phyloP scores from a whole-genome alignment of 306 rosid genomes.

The Cercis canadensis region DNA sequence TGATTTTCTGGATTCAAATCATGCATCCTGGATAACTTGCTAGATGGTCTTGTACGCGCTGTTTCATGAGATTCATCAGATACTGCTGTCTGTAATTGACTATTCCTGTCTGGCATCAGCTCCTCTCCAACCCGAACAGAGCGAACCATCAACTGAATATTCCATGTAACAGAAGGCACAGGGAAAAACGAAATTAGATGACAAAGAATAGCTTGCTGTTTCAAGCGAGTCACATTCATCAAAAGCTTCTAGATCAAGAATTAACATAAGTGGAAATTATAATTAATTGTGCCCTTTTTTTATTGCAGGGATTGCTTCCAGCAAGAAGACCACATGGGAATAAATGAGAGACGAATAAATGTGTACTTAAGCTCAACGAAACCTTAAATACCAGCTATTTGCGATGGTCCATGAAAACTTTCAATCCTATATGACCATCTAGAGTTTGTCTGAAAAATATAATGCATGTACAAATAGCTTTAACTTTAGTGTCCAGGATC shows the following conservation, averaged over 20 bases:
- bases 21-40: constrained; percentile 9
- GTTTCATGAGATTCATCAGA: constrained; percentile 23
- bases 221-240: constrained; percentile 11
- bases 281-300: background rate
- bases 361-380: background rate
- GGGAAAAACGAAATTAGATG: background rate
- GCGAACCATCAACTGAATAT: constrained; percentile 51
- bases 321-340: background rate
- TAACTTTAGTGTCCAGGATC: background rate
- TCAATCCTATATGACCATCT: background rate
- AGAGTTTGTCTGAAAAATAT: background rate
- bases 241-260: background rate
- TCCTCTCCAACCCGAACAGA: constrained; percentile 49
- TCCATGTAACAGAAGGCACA: background rate
- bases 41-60: background rate
- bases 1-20: constrained; percentile 18
- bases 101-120: constrained; percentile 56
- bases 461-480: background rate
- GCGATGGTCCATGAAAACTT: constrained; percentile 4
- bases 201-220: constrained; percentile 14
- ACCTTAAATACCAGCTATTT: constrained; percentile 7
- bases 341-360: background rate
- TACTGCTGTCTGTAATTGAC: constrained; percentile 12
- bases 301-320: constrained; percentile 25
- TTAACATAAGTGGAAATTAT: background rate